These are phyloP conservation scores for Fusarium proliferatum DNA, from an alignment of 2,329 filamentous ascomycete genomes.

Conservation along the genomic window DNA sequence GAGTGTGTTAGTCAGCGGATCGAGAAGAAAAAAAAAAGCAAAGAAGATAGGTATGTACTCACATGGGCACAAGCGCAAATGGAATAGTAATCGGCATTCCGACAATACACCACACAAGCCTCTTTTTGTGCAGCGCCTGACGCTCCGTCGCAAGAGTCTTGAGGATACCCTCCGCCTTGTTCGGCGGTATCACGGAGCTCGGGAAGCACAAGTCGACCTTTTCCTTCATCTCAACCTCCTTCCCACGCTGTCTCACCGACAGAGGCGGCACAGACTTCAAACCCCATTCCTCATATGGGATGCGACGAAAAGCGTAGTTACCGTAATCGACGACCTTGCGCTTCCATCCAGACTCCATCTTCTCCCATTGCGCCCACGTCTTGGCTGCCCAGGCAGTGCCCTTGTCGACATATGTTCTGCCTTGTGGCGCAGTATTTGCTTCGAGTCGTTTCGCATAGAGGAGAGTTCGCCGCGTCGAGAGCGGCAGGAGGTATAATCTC, in stretches of 20 bases:
- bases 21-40: background rate
- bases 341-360: slow-evolving; percentile 87
- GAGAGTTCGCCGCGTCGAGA: slow-evolving; percentile 89
- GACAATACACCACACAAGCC: slow-evolving; percentile 82
- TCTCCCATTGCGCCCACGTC: slow-evolving; percentile 89
- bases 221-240: slow-evolving; percentile 70
- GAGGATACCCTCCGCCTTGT: slow-evolving; percentile 74
- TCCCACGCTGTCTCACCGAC: slow-evolving; percentile 71
- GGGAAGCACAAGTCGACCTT: slow-evolving; percentile 84
- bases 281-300: slow-evolving; percentile 98
- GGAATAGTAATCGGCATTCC: slow-evolving; percentile 87
- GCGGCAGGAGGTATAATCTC: slow-evolving; percentile 93
- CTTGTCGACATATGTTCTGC: slow-evolving; percentile 72
- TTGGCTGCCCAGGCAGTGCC: slow-evolving; percentile 76
- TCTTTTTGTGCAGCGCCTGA: slow-evolving; percentile 79
- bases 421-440: slow-evolving; percentile 60
- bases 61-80: slow-evolving; percentile 87
- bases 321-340: slow-evolving; percentile 86
- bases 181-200: slow-evolving; percentile 71
- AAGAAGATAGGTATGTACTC: slow-evolving; percentile 54
- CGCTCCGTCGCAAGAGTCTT: slow-evolving; percentile 80
- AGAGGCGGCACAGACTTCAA: slow-evolving; percentile 93
- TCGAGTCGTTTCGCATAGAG: slow-evolving; percentile 88
- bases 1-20: background rate
- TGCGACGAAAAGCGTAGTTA: slow-evolving; percentile 84